Base-by-base conservation (phyloP, 2,329 filamentous ascomycete genomes). In the Fusarium albidum region DNA sequence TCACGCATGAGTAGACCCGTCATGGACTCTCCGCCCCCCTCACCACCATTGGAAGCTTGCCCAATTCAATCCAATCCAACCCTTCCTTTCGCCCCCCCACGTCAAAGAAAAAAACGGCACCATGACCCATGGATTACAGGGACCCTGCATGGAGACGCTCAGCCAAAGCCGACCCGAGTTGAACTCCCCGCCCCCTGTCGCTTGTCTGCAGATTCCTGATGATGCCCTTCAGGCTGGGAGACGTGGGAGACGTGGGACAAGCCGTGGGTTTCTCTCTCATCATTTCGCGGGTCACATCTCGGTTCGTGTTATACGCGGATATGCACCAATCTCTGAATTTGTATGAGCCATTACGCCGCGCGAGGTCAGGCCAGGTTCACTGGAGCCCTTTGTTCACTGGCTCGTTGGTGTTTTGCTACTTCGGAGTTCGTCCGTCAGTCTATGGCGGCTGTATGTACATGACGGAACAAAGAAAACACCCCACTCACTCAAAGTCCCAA, bases 121-220 rank as follows among this genome's bases (percentile, higher is more conserved):
- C 49, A 58, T 29, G 45, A 32, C 26, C 45, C 43, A 43, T 53
- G 50, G 29, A 25, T 35, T 34, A 27, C 44, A 37, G 28, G 44
- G 45, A 45, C 53, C 55, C 55, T 59, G 48, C 42, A 40, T 57
- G 52, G 43, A 39, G 34, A 52, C 42, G 37, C 28, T 26, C 25
- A 52, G 37, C 35, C 47, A 58, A 58, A 32, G 44, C 35, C 48
- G 47, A 45, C 25, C n/a, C 35, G 21, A 31, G 25, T 48, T 45
- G 28, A 59, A 62, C 59, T 62, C 59, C 59, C 59, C 59, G 55
- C 55, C 59, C 59, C 59, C 50, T 63, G 59, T 59, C 47, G 6
- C 27, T 45, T 31, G 28, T 43, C 49, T 55, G 49, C 55, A 44
- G 45, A 41, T 46, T 57, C 7, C 28, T 55, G 34, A 42, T 40